Evolutionary conservation across 1,284 basidiomycete species (phyloP).

Genomic region (Phlebopus sp.): DNA sequence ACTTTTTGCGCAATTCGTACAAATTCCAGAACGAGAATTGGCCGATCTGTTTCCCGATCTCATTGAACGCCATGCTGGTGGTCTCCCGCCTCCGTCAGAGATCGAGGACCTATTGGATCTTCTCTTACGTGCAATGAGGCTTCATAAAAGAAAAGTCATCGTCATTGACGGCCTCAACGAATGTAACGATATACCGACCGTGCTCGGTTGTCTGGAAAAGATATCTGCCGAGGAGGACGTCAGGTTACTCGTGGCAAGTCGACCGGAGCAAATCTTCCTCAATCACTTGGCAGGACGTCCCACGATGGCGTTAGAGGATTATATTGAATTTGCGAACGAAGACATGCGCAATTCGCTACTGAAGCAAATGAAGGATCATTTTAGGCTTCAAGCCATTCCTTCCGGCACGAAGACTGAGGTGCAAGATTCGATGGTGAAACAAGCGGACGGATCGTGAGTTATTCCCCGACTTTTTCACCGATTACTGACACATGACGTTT

Average conservation of each 20-base stretch:
- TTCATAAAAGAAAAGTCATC: constrained; percentile 21
- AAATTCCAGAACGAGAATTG: constrained; percentile 21
- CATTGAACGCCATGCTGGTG: constrained; percentile 13
- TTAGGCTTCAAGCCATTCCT: constrained; percentile 23
- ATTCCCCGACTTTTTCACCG: neutral
- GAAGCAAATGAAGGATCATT: constrained; percentile 24
- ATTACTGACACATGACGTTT: neutral
- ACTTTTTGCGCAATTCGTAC: constrained; percentile 28
- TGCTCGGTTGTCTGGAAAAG: constrained; percentile 25
- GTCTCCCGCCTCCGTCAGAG: constrained; percentile 20
- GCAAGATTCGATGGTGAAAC: constrained; percentile 14
- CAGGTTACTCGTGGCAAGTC: constrained; percentile 23
- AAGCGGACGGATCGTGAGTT: constrained; percentile 22
- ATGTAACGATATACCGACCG: constrained; percentile 19
- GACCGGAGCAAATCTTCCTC: constrained; percentile 21
- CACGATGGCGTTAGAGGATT: constrained; percentile 23
- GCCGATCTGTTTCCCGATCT: constrained; percentile 20
- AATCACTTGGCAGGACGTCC: constrained; percentile 18
- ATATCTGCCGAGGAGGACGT: constrained; percentile 22
- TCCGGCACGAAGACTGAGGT: constrained; percentile 24
- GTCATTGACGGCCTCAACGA: constrained; percentile 28
- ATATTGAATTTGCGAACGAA: constrained; percentile 15
- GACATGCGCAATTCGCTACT: constrained; percentile 29
- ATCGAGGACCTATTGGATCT: constrained; percentile 14
- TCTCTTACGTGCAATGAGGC: constrained; percentile 25